phyloP scores from a whole-genome alignment of 129 eudicot genomes.

The Tanacetum coccineum region DNA sequence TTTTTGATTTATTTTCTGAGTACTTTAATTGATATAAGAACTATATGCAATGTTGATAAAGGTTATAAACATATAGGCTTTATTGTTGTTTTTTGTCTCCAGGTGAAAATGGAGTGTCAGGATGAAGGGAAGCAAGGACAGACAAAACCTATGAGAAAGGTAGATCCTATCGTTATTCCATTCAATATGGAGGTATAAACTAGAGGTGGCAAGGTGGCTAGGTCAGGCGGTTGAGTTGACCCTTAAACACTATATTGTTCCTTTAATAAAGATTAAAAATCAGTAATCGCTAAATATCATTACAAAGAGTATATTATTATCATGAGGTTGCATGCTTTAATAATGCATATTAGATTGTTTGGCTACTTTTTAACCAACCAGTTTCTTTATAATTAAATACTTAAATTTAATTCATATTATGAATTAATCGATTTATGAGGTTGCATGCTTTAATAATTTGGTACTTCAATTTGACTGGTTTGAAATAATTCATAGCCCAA shows the following conservation, averaged over 20 bases:
- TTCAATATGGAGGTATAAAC: constrained; percentile 7
- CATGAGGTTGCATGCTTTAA: neutral
- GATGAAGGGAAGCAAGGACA: constrained; percentile 26
- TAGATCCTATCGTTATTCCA: constrained; percentile 17
- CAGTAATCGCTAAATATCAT: neutral
- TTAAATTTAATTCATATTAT: too few relatives aligned
- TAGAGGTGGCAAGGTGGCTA: neutral
- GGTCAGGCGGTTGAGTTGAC: too few relatives aligned
- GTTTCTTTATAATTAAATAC: too few relatives aligned
- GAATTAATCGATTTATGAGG: neutral
- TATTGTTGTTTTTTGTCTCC: constrained; percentile 16
- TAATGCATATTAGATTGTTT: too few relatives aligned
- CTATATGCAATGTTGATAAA: constrained; percentile 1
- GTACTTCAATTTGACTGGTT: too few relatives aligned
- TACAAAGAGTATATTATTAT: neutral
- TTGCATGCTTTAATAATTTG: constrained; percentile 5
- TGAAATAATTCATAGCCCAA: too few relatives aligned
- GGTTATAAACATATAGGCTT: neutral
- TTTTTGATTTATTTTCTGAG: neutral
- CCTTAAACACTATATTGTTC: too few relatives aligned
- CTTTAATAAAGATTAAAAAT: too few relatives aligned
- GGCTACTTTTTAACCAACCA: too few relatives aligned
- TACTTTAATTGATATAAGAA: neutral
- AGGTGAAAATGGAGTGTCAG: constrained; percentile 61
- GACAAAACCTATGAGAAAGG: constrained; percentile 47